Evolutionary conservation across 345 rosid genomes (phyloP).

Genomic region (Psidium guajava): DNA sequence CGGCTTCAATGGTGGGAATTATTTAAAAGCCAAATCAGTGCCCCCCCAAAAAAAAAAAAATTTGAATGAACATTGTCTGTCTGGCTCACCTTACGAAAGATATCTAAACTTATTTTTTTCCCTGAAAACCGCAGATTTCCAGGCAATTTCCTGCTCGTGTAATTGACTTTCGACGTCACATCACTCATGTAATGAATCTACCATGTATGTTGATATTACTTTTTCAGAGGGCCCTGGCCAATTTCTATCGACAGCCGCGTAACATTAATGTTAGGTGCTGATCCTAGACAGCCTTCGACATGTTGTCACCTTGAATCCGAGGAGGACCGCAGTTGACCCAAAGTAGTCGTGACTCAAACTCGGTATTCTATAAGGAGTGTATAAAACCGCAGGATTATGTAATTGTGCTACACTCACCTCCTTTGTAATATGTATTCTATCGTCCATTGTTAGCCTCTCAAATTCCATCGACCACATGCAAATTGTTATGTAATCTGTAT

Average conservation of each 20-base stretch:
- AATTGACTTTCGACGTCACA: background rate
- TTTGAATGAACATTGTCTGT: background rate
- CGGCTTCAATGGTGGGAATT: background rate
- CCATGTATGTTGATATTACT: too few relatives aligned
- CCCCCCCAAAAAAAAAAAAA: background rate
- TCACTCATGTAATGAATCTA: too few relatives aligned
- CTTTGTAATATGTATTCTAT: background rate
- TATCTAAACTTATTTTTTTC: background rate
- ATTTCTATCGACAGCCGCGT: too few relatives aligned
- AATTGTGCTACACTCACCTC: background rate
- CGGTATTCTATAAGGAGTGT: background rate
- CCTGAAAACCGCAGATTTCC: background rate
- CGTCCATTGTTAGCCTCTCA: background rate
- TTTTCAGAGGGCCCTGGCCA: too few relatives aligned
- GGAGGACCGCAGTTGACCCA: background rate
- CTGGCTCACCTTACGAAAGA: background rate
- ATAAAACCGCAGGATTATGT: background rate
- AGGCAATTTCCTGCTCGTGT: background rate
- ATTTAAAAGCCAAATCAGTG: background rate
- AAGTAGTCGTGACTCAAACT: background rate
- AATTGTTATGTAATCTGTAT: background rate
- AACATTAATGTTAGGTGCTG: too few relatives aligned
- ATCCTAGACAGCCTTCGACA: background rate
- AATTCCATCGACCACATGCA: background rate
- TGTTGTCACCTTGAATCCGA: background rate